Evolutionary conservation across 352 stramenopile species (phyloP).

Genomic region (Phytophthora pinifolia): DNA sequence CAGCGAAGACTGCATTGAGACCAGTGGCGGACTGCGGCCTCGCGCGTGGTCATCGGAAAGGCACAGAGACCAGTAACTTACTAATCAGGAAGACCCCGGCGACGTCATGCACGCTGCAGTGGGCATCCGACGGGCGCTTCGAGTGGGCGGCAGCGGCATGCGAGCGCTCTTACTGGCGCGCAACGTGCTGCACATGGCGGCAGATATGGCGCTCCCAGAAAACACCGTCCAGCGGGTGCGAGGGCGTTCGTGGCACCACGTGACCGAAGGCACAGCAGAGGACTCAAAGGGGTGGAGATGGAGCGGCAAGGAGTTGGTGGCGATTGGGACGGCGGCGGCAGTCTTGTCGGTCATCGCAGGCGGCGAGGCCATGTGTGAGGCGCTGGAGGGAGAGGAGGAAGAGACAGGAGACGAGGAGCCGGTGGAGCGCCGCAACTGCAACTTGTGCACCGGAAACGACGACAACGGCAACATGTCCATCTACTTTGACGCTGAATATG

Average conservation of each 20-base stretch:
- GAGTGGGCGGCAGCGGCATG: conserved; percentile 9
- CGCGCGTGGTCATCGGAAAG: not conserved
- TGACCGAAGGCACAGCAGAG: not conserved
- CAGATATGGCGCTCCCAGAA: not conserved
- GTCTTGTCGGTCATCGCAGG: conserved; percentile 4
- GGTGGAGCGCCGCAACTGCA: conserved; percentile 3
- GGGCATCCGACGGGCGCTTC: conserved; percentile 8
- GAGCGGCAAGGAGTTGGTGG: not conserved
- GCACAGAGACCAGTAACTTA: not conserved
- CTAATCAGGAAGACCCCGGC: not conserved
- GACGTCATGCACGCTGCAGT: conserved; percentile 5
- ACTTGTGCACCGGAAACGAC: conserved; percentile 11
- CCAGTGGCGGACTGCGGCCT: conserved; percentile 2
- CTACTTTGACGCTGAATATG: conserved; percentile 72
- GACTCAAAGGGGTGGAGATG: not conserved
- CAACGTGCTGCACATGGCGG: conserved; percentile 12
- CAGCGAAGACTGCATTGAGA: not conserved
- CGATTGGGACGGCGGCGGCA: not conserved
- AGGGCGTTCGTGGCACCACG: conserved; percentile 4
- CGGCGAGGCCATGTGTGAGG: conserved; percentile 16
- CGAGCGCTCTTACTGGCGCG: conserved; percentile 5
- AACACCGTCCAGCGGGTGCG: not conserved
- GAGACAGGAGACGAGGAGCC: conserved; percentile 1
- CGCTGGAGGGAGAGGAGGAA: conserved; percentile 9
- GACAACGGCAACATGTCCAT: conserved; percentile 24